Conservation (phyloP, 495 filamentous ascomycete genomes). For the Amphirosellinia nigrospora region DNA sequence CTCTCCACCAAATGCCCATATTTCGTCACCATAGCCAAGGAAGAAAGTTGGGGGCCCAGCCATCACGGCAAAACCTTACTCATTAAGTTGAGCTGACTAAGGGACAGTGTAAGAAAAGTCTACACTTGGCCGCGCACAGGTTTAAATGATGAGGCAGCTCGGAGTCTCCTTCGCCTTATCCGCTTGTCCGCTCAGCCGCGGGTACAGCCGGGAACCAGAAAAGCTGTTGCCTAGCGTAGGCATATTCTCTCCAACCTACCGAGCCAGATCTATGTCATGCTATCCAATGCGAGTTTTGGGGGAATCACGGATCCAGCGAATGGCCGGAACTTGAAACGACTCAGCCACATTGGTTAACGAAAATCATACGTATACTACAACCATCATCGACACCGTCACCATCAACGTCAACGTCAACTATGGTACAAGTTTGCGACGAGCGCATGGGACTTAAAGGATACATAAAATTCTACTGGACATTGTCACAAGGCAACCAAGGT, state of each 20-base stretch:
- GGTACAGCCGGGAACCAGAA: background rate
- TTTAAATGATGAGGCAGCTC: background rate
- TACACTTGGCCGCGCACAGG: background rate
- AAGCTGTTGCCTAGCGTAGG: conserved; percentile 3
- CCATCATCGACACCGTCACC: background rate
- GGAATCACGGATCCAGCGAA: background rate
- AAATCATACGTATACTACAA: background rate
- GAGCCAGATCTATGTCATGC: background rate
- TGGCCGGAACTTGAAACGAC: conserved; percentile 3
- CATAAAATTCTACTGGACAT: background rate
- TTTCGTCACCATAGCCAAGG: background rate
- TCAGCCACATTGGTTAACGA: conserved; percentile 18
- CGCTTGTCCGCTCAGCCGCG: background rate
- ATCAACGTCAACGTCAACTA: background rate
- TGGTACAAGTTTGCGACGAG: background rate
- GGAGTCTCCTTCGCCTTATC: background rate
- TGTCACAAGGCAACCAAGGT: conserved; percentile 5
- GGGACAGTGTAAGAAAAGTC: background rate
- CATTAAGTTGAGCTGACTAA: background rate
- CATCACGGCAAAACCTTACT: background rate
- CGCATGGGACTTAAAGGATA: background rate
- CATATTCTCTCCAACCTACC: background rate
- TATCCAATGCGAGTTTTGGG: background rate
- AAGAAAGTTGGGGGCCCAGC: background rate
- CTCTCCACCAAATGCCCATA: background rate